Evolutionary conservation across 805 yeast genomes (phyloP).

Genomic region (Candida vaughaniae): DNA sequence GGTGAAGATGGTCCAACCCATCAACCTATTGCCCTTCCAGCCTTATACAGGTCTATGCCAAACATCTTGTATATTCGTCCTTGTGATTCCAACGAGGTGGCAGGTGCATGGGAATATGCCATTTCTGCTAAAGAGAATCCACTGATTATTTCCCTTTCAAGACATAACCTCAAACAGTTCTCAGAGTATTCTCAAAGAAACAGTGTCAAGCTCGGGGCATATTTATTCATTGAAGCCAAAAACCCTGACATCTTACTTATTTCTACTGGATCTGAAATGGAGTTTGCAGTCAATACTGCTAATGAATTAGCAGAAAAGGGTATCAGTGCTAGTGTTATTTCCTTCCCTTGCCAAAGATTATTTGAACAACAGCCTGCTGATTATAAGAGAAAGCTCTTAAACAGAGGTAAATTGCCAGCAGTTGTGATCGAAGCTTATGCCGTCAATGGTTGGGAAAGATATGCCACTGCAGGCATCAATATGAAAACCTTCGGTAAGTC

Average conservation of each 20-base stretch:
- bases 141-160: slow-evolving; percentile 24
- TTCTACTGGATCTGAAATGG: slow-evolving; percentile 29
- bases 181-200: slow-evolving; percentile 20
- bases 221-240: slow-evolving; percentile 19
- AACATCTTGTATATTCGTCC: slow-evolving; percentile 51
- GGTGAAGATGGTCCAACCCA: slow-evolving; percentile 63
- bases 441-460: slow-evolving; percentile 35
- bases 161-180: slow-evolving; percentile 26
- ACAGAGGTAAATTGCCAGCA: slow-evolving; percentile 23
- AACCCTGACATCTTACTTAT: slow-evolving; percentile 22
- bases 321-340: slow-evolving; percentile 22
- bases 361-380: slow-evolving; percentile 26
- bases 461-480: slow-evolving; percentile 33
- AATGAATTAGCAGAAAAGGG: slow-evolving; percentile 21
- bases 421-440: slow-evolving; percentile 35
- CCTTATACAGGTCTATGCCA: slow-evolving; percentile 53
- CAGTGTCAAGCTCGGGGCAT: slow-evolving; percentile 24
- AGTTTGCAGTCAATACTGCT: slow-evolving; percentile 26
- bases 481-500: slow-evolving; percentile 34
- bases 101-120: slow-evolving; percentile 44
- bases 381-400: slow-evolving; percentile 22
- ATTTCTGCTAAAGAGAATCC: slow-evolving; percentile 19
- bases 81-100: slow-evolving; percentile 52
- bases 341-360: slow-evolving; percentile 30
- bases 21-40: slow-evolving; percentile 53